Evolutionary conservation across 108 stramenopile genomes (phyloP), one percentile per base, ranked within the genome.

Genomic region (Stephanodiscus minutulus): DNA sequence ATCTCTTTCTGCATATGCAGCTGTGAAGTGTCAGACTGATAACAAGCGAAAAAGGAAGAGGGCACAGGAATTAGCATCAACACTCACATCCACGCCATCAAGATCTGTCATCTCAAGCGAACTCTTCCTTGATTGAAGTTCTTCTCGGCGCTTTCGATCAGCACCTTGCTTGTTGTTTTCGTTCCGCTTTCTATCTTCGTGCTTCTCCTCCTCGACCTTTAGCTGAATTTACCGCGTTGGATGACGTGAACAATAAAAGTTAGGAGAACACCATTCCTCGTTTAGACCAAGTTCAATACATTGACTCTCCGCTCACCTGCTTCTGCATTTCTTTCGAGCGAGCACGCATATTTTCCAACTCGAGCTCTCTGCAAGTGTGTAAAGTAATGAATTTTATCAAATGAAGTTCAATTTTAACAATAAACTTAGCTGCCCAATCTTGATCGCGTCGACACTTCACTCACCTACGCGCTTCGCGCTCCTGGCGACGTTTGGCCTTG

Each of bases 271-370:
- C 11, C 2, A 24, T 44, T 27, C 8, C 9, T 25, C 7, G 24
- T 57, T 21, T 5, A 37, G 25, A 20, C 17, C 17, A 53, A 53
- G 5, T 37, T 27, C 21, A 44, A 41, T 37, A 8, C 13, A 50
- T 49, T 13, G 25, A 15, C 15, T 61, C 10, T 36, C 10, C 25
- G 48, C 73, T 56, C 11, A 67, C 70, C 59, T 68, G 66, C 37
- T 79, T 46, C 36, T 65, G 68, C 52, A 71, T 57, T 47, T 78
- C 58, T 48, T 53, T 78, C 10, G 59, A 50, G 39, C 54, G 70
- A 33, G 27, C 68, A 27, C 70, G 33, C 60, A 66, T 66, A 11
- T 39, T 43, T 24, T 65, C 56, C 64, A 78, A 46, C 29, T 56
- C 77, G 47, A 39, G 62, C 57, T 71, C 24, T 29, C 58, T 59